These are phyloP conservation scores for Raddia distichophylla DNA, from an alignment of 176 grass and related monocot genomes.

Conservation along the genomic window DNA sequence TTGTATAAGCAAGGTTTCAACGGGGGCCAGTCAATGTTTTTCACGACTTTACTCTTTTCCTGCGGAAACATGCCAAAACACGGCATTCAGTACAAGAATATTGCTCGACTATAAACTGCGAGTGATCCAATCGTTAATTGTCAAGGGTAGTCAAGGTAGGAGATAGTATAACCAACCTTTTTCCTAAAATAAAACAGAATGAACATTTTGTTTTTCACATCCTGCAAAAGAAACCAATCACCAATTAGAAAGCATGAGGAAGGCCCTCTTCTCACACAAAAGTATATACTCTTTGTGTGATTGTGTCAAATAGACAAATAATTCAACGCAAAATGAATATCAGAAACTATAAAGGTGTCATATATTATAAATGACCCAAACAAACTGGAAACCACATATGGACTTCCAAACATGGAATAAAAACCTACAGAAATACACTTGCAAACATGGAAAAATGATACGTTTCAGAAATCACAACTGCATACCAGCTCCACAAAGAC, in stretches of 20 bases:
- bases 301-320: background rate
- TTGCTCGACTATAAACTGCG: conserved; percentile 3
- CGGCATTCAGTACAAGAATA: background rate
- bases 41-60: conserved; percentile 59
- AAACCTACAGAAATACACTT: background rate
- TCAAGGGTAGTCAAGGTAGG: background rate
- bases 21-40: conserved; percentile 77
- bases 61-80: conserved; percentile 37
- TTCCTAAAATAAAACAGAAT: conserved; percentile 89
- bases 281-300: background rate
- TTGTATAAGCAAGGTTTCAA: conserved; percentile 96
- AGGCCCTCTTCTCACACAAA: background rate
- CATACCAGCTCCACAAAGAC: background rate
- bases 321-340: background rate
- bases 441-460: background rate
- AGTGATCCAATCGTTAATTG: conserved; percentile 11
- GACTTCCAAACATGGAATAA: background rate
- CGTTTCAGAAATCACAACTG: background rate
- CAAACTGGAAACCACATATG: background rate
- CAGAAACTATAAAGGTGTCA: conserved; percentile 18
- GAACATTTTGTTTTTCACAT: conserved; percentile 92
- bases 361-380: background rate
- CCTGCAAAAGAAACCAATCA: conserved; percentile 56
- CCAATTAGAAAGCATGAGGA: conserved; percentile 11
- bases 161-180: conserved; percentile 51